phyloP scores from a whole-genome alignment of 805 yeast species.

The Wickerhamiella lipophila region DNA sequence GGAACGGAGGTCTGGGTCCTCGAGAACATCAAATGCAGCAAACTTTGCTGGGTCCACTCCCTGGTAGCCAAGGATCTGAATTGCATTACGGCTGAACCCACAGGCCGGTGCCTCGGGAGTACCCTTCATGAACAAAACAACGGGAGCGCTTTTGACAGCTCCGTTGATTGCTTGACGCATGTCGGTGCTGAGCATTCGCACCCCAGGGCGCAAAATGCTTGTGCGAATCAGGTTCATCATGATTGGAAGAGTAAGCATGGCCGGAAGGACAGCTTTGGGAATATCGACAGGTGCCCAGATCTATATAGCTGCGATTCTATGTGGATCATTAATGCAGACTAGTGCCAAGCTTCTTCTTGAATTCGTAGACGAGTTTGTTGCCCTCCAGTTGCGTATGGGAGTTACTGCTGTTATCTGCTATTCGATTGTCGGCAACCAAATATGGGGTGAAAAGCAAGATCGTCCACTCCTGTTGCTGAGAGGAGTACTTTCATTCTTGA shows the following conservation, averaged over 20 bases:
- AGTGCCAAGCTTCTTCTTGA: conserved; percentile 18
- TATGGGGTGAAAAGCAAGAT: conserved; percentile 39
- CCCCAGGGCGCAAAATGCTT: conserved; percentile 1
- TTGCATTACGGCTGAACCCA: conserved; percentile 93
- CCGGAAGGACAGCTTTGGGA: background rate
- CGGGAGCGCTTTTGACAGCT: conserved; percentile 83
- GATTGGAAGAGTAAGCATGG: background rate
- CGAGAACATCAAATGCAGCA: conserved; percentile 93
- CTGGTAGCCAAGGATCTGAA: conserved; percentile 84
- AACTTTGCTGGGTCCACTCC: conserved; percentile 95
- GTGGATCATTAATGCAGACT: conserved; percentile 20
- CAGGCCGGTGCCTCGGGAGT: conserved; percentile 97
- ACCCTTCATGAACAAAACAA: conserved; percentile 95
- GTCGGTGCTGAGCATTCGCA: conserved; percentile 57
- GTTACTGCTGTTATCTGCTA: conserved; percentile 53
- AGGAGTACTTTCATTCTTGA: conserved; percentile 64
- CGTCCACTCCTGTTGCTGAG: conserved; percentile 45
- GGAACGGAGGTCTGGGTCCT: conserved; percentile 84
- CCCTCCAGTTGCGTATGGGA: conserved; percentile 62
- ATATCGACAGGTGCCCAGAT: conserved; percentile 12
- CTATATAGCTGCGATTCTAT: conserved; percentile 17
- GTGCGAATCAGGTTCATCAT: background rate
- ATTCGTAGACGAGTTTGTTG: conserved; percentile 23
- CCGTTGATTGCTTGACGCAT: conserved; percentile 71
- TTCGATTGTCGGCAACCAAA: conserved; percentile 40